A percentile compares a stretch with the other conserved stretches of the same genome.
These are phyloP conservation scores for Myochromella boudieri DNA, from an alignment of 768 basidiomycete genomes.

Conservation along the genomic window DNA sequence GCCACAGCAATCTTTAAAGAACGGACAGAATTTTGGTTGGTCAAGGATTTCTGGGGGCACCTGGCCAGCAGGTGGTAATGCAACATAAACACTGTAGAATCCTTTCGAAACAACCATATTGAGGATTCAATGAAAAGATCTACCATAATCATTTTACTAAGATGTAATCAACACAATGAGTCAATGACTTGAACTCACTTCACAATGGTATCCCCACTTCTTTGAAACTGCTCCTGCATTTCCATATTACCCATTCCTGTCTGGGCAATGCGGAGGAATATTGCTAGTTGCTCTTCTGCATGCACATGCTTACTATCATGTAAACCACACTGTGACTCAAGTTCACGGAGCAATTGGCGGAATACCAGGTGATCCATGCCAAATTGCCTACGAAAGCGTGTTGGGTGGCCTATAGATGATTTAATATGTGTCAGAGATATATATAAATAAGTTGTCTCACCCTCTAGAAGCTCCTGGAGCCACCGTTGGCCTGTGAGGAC, in stretches of 20 bases:
- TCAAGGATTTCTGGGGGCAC: conserved; percentile 23
- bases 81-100: conserved; percentile 2
- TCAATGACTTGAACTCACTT: conserved; percentile 18
- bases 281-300: conserved; percentile 35
- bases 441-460: not conserved
- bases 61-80: conserved; percentile 7
- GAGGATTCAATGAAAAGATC: conserved; percentile 20
- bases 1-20: conserved; percentile 27
- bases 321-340: conserved; percentile 20
- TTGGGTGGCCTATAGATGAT: conserved; percentile 20
- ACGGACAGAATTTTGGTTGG: conserved; percentile 33
- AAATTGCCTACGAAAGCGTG: conserved; percentile 21
- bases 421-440: not conserved
- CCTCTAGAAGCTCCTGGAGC: conserved; percentile 22
- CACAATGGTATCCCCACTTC: conserved; percentile 36
- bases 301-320: conserved; percentile 22
- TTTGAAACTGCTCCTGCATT: conserved; percentile 35
- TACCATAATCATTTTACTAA: conserved; percentile 2
- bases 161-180: not conserved
- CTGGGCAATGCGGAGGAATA: conserved; percentile 30
- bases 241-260: conserved; percentile 26
- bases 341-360: conserved; percentile 21
- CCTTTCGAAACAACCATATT: conserved; percentile 11
- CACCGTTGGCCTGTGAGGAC: conserved; percentile 22
- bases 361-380: conserved; percentile 30